Conservation (phyloP, 169 alveolate genomes). For the Pseudocohnilembus persalinus region DNA sequence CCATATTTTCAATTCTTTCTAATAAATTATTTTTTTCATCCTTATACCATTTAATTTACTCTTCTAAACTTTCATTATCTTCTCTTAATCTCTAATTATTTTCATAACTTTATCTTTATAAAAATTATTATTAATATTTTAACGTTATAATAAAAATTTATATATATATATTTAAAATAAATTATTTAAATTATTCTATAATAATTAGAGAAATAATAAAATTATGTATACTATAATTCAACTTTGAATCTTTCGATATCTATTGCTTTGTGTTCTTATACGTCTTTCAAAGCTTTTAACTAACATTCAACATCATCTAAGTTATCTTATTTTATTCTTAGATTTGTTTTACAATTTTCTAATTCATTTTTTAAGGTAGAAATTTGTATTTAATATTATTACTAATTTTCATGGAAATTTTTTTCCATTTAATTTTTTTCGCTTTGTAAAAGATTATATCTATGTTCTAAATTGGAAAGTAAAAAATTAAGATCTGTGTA, state of each 20-base stretch:
- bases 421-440: slow-evolving; percentile 5
- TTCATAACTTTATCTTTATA: slow-evolving; percentile 1
- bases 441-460: slow-evolving; percentile 1
- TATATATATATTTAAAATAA: too few species aligned
- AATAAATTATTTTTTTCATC: slow-evolving; percentile 4
- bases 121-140: too few species aligned
- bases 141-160: too few species aligned
- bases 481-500: slow-evolving; percentile 15
- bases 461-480: slow-evolving; percentile 9
- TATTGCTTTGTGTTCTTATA: slow-evolving; percentile 9
- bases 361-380: slow-evolving; percentile 12
- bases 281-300: slow-evolving; percentile 12
- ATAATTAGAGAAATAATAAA: too few species aligned
- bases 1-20: slow-evolving; percentile 18
- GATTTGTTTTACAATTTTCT: neutral
- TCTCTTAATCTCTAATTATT: slow-evolving; percentile 2
- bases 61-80: slow-evolving; percentile 7
- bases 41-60: slow-evolving; percentile 10
- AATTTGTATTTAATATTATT: neutral
- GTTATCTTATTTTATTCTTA: neutral
- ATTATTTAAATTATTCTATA: too few species aligned
- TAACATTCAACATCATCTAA: slow-evolving; percentile 1
- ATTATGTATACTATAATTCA: too few species aligned
- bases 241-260: slow-evolving; percentile 16
- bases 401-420: slow-evolving; percentile 1